Conservation (phyloP, 257 asterid genomes). For the Ilex aquifolium region DNA sequence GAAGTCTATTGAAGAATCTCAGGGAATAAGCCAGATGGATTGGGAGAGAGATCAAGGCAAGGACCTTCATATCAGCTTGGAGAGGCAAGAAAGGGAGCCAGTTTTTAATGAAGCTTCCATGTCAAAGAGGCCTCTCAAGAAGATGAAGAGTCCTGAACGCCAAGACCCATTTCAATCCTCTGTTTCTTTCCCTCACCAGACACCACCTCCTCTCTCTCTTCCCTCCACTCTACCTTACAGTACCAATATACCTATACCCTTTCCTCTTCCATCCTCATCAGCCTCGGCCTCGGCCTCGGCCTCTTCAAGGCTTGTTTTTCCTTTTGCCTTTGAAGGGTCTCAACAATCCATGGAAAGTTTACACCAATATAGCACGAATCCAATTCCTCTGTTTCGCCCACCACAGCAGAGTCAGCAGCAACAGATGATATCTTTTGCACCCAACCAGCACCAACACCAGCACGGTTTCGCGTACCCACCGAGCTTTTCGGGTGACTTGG, state of each 20-base stretch:
- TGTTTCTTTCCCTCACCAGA: slow-evolving; percentile 17
- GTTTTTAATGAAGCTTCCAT: slow-evolving; percentile 53
- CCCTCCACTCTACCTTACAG: slow-evolving; percentile 12
- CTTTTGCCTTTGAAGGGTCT: slow-evolving; percentile 49
- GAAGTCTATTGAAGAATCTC: slow-evolving; percentile 20
- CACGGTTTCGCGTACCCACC: slow-evolving; percentile 48
- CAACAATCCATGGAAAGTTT: slow-evolving; percentile 24
- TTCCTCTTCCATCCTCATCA: slow-evolving; percentile 19
- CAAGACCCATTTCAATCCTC: slow-evolving; percentile 20
- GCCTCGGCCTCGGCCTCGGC: slow-evolving; percentile 5
- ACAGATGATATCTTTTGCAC: slow-evolving; percentile 79
- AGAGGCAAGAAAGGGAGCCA: slow-evolving; percentile 47
- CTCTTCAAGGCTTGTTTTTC: slow-evolving; percentile 44
- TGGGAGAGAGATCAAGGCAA: slow-evolving; percentile 28
- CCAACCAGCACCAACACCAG: slow-evolving; percentile 26
- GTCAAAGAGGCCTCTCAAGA: slow-evolving; percentile 56
- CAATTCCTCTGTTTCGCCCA: slow-evolving; percentile 35
- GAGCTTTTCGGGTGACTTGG: slow-evolving; percentile 49
- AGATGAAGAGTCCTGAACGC: slow-evolving; percentile 56
- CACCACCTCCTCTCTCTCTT: slow-evolving; percentile 3
- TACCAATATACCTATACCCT: neutral
- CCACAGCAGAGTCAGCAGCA: slow-evolving; percentile 30
- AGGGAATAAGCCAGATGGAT: slow-evolving; percentile 17
- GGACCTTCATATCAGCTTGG: slow-evolving; percentile 18
- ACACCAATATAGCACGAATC: slow-evolving; percentile 13